Evolutionary conservation across 2,329 filamentous ascomycete species (phyloP), one percentile per base, ranked within the genome.

Genomic region (Neocucurbitaria cava): DNA sequence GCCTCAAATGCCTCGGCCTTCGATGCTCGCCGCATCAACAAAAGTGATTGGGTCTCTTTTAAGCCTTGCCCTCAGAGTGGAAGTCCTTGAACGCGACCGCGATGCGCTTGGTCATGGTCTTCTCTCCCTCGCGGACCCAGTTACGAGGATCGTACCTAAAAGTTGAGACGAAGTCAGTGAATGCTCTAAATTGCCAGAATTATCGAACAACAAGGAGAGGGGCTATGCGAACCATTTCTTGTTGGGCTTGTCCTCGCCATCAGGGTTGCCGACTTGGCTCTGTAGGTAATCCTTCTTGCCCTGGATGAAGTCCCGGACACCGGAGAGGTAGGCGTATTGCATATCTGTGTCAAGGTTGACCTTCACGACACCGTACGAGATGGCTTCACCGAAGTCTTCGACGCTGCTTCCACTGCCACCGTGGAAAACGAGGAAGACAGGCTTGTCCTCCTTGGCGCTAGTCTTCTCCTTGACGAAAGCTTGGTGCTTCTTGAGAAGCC

Each of bases 381-480:
- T 72, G 15, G 69, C 69, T 51, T 72, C 61, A 7, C 65, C 84
- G 86, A 90, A 99, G 83, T 99, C 95, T 69, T 91, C 80, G 84
- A 96, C 96, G 77, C 85, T 85, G 65, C 91, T 96, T 28, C 41
- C 26, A 28, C 21, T 40, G 72, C 95, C 95, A 74, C 95, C 95
- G 86, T 99, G 95, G 90, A 99, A 99, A 78, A 99, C 95, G 74
- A 99, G 92, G 88, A 93, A 98, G 76, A 98, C 91, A 68, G 95
- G 95, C 89, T 59, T 59, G 39, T 59, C 56, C 1, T 59, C 56
- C 46, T 59, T 56, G 40, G 46, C 20, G 3, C 47, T 35, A 30
- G 21, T 51, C 83, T 96, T 86, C 80, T 94, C 87, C 80, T 91
- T 87, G 78, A 97, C 91, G 79, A 43, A 43, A 20, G 84, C 85